Base-by-base conservation (phyloP, 176 grass and related monocot species). In the Olyra latifolia region DNA sequence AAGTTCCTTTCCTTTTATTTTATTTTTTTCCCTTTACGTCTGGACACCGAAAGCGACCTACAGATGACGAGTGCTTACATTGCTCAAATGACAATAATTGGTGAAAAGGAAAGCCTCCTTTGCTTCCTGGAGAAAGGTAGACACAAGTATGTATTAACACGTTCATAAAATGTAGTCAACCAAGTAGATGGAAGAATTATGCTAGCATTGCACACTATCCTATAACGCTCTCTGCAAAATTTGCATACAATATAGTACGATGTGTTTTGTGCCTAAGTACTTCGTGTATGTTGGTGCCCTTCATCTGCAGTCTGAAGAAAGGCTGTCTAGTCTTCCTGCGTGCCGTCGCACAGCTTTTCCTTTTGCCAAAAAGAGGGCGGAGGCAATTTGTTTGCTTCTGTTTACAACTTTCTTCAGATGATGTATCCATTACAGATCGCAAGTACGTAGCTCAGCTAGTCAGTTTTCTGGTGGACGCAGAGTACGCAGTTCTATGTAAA, bases 161-260 rank as follows among this genome's bases (percentile, higher is more conserved):
- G 10, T 5, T 19, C 15, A 11, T 1, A 76, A 77, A 60, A 19
- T 38, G 42, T 25, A 40, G 82, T 77, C 82, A 84, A 76, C 62
- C 72, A 38, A 35, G 19, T 19, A n/a, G 8, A 24, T 45, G 57
- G 53, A 73, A 4, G 4, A 72, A n/a, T 35, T 35, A 35, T 1
- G 32, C 32, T 35, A 35, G 32, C 32, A 35, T 35, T 35, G 32
- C 5, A 35, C 32, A 35, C 32, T 2, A 35, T 35, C 32, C 32
- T 1, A 35, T 35, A 35, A 35, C 5, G 5, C 32, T 35, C 32
- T 35, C 8, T 35, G 1, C 32, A 35, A 35, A 35, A 35, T 4
- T 35, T 35, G 4, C 32, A 35, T 35, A 35, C 32, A 35, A 4
- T 2, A 35, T 35, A 35, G 32, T 35, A 35, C 32, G 10, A 1